Conservation (phyloP, 257 asterid species). For the Solanum sparsipilum region DNA sequence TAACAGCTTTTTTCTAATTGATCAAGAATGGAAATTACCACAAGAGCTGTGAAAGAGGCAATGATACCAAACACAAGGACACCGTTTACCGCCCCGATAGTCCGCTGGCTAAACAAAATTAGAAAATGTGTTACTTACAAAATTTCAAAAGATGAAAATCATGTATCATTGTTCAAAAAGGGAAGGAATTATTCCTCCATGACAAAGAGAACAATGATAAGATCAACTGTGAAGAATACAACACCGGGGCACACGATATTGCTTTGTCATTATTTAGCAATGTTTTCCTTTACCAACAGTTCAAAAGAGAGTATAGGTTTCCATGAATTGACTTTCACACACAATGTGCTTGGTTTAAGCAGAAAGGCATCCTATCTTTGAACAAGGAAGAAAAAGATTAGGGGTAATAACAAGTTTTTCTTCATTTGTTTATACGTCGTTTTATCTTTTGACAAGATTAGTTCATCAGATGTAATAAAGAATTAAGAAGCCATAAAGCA, state of each 20-base stretch:
- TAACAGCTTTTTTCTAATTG: background rate
- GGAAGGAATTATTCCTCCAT: background rate
- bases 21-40: conserved; percentile 40
- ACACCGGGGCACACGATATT: background rate
- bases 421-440: background rate
- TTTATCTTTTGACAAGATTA: background rate
- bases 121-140: conserved; percentile 3
- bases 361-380: background rate
- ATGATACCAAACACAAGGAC: conserved; percentile 59
- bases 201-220: background rate
- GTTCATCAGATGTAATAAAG: background rate
- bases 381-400: background rate
- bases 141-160: background rate
- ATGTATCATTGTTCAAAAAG: background rate
- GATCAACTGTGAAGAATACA: background rate
- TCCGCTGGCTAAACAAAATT: conserved; percentile 52
- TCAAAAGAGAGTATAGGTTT: background rate
- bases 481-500: background rate
- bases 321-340: background rate
- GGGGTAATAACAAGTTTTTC: background rate
- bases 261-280: background rate
- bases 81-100: conserved; percentile 85
- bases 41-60: conserved; percentile 61
- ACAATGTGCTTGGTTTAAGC: background rate
- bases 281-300: background rate